These are phyloP conservation scores for Kodamaea kaohsiungensis DNA, from an alignment of 805 yeast genomes.

Conservation along the genomic window DNA sequence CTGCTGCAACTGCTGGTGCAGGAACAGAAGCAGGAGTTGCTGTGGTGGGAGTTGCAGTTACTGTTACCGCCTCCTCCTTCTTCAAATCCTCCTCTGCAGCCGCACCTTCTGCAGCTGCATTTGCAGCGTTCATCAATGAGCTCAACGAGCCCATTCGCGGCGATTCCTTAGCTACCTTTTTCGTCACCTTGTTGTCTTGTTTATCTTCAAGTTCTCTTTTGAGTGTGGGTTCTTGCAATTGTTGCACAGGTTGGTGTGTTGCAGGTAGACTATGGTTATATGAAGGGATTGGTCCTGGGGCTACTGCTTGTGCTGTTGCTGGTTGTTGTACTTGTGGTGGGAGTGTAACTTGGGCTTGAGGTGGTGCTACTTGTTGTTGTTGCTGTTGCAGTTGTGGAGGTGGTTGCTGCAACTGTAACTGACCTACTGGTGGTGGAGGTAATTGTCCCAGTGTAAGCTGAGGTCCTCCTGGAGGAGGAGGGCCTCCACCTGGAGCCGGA, in stretches of 20 bases:
- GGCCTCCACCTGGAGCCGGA: conserved; percentile 16
- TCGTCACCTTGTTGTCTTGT: conserved; percentile 27
- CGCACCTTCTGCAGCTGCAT: conserved; percentile 19
- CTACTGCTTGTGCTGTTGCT: conserved; percentile 7
- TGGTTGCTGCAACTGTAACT: not conserved
- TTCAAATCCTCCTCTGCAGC: conserved; percentile 8
- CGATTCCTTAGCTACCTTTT: conserved; percentile 22
- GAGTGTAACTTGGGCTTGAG: conserved; percentile 2
- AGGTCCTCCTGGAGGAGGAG: conserved; percentile 6
- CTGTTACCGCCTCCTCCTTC: conserved; percentile 1
- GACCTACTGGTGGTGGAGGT: conserved; percentile 12
- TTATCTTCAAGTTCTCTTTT: conserved; percentile 44
- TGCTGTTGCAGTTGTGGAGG: conserved; percentile 7
- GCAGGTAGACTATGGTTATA: not conserved
- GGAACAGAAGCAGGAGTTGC: not conserved
- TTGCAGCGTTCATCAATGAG: conserved; percentile 32
- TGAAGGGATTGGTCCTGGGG: not conserved
- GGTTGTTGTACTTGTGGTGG: conserved; percentile 9
- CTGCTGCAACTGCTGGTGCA: not conserved
- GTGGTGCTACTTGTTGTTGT: not conserved
- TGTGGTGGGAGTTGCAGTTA: not conserved
- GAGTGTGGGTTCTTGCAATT: conserved; percentile 12
- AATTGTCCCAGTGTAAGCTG: conserved; percentile 15
- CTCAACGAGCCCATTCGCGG: conserved; percentile 18
- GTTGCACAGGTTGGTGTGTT: conserved; percentile 1